Percentiles rank a stretch among this genome's conserved stretches.
Evolutionary conservation across 129 eudicot genomes (phyloP).

Genomic region (Ambrosia trifida): DNA sequence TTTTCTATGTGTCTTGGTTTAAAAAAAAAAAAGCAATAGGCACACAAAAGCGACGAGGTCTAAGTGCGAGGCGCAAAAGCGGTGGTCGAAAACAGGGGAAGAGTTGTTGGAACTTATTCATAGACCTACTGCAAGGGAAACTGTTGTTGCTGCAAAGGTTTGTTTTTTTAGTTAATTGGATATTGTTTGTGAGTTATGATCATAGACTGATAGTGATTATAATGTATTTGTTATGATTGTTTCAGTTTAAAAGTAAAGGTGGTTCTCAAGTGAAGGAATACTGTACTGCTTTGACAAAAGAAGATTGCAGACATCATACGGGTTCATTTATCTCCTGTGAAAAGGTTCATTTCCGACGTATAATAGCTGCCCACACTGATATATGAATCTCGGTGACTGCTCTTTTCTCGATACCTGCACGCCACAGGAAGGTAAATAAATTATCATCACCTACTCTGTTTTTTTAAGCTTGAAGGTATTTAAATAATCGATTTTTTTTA

Average conservation of each 20-base stretch:
- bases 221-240: conserved; percentile 16
- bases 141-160: conserved; percentile 92
- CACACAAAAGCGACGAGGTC: too few relatives aligned
- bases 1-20: too few relatives aligned
- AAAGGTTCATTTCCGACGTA: conserved; percentile 97
- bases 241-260: conserved; percentile 89
- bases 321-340: conserved; percentile 92
- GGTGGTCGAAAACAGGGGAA: conserved; percentile 92
- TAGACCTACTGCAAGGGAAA: conserved; percentile 93
- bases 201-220: background rate
- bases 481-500: background rate
- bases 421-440: conserved; percentile 98
- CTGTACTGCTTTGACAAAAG: conserved; percentile 88
- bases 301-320: conserved; percentile 91
- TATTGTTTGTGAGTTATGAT: background rate
- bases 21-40: too few relatives aligned
- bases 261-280: conserved; percentile 97
- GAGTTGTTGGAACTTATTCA: conserved; percentile 89
- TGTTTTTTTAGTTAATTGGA: background rate
- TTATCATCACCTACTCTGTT: background rate
- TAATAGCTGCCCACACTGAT: conserved; percentile 94
- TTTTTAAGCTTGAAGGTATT: background rate
- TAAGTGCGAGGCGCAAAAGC: too few relatives aligned
- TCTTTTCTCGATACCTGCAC: conserved; percentile 97
- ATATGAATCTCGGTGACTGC: conserved; percentile 95